phyloP scores from a whole-genome alignment of 169 alveolate species.

The Cryptosporidium canis region DNA sequence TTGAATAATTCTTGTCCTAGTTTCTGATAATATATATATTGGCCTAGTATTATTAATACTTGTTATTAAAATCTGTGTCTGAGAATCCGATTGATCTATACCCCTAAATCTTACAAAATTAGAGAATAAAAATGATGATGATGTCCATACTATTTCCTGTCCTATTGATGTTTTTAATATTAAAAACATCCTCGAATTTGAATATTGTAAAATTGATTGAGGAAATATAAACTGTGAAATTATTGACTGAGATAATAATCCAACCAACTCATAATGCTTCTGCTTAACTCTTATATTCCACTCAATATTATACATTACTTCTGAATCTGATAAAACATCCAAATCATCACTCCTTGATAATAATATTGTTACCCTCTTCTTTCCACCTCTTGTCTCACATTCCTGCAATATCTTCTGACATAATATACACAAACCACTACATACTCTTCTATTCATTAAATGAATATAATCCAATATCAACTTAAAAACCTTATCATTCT shows the following conservation, averaged over 20 bases:
- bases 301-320: background rate
- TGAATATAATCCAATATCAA: slow-evolving; percentile 11
- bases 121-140: background rate
- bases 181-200: background rate
- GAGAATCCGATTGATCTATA: background rate
- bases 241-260: slow-evolving; percentile 8
- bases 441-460: slow-evolving; percentile 18
- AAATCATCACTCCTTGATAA: background rate
- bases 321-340: background rate
- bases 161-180: background rate
- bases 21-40: background rate
- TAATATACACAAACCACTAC: background rate
- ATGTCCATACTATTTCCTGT: background rate
- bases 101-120: background rate
- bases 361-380: background rate
- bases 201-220: background rate
- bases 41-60: background rate
- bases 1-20: background rate
- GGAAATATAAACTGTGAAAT: slow-evolving; percentile 12
- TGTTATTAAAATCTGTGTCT: too few relatives aligned
- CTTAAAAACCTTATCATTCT: slow-evolving; percentile 1
- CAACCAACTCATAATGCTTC: slow-evolving; percentile 1
- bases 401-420: background rate
- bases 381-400: slow-evolving; percentile 1
- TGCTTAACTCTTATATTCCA: slow-evolving; percentile 14